Base-by-base conservation (phyloP, 345 rosid genomes). In the Leavenworthia alabamica region DNA sequence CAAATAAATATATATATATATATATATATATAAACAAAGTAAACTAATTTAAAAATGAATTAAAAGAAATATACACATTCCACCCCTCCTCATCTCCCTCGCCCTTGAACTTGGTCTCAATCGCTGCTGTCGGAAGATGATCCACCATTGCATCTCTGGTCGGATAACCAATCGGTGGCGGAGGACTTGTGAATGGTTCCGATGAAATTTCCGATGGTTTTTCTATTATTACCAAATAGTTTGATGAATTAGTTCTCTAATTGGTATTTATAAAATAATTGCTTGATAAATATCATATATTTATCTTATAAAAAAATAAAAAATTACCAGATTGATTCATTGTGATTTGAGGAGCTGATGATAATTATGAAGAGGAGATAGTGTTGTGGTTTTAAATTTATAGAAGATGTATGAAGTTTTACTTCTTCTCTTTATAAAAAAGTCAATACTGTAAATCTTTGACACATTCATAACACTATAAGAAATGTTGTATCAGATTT, bases 41-140 rank as follows among this genome's bases (percentile, higher is more conserved):
- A n/a, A n/a, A n/a, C n/a, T n/a, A n/a, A n/a, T n/a, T n/a, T n/a
- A n/a, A n/a, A n/a, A n/a, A n/a, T n/a, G n/a, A n/a, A n/a, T n/a
- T n/a, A n/a, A n/a, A n/a, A n/a, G n/a, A n/a, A n/a, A n/a, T n/a
- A n/a, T n/a, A n/a, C n/a, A n/a, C n/a, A n/a, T n/a, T n/a, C n/a
- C n/a, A n/a, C n/a, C n/a, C n/a, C n/a, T n/a, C n/a, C n/a, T n/a
- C n/a, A n/a, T n/a, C n/a, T n/a, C n/a, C n/a, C n/a, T n/a, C 86
- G 0, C 86, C 92, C 55, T 69, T 81, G 50, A 82, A 76, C 48
- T 73, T 78, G n/a, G 92, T 83, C 70, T 80, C 79, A 17, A 78
- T 44, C 0, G 79, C 73, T 6, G 41, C 66, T 7, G 62, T 45
- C 7, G 45, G 42, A 33, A 60, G 73, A 37, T 49, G 66, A 19